Conservation (phyloP, 345 rosid species). For the Raphanus raphanistrum region DNA sequence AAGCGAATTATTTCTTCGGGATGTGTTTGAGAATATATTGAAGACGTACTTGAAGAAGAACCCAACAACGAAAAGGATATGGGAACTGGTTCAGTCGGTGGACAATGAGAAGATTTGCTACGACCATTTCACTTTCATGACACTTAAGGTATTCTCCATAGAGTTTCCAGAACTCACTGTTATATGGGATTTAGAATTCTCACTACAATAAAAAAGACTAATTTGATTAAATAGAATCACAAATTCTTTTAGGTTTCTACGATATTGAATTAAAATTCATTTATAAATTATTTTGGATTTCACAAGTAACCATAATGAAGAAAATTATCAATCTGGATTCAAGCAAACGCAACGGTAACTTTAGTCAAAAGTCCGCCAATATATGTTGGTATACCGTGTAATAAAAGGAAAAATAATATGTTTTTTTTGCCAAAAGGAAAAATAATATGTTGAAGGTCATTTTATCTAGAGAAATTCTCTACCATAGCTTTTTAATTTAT, state of each 20-base stretch:
- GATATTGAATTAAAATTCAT: not conserved
- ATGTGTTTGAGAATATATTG: constrained; percentile 59
- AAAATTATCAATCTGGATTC: not conserved
- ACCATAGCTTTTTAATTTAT: no score
- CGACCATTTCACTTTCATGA: constrained; percentile 82
- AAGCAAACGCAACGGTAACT: not conserved
- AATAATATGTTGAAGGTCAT: no score
- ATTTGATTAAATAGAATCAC: not conserved
- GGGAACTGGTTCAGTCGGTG: constrained; percentile 59
- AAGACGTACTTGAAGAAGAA: constrained; percentile 62
- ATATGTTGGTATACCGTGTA: not conserved
- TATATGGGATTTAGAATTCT: not conserved
- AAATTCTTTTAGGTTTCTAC: not conserved
- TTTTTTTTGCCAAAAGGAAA: no score
- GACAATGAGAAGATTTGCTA: constrained; percentile 59
- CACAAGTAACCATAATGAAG: not conserved
- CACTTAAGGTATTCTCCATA: constrained; percentile 61
- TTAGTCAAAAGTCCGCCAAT: not conserved
- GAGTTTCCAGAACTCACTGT: not conserved
- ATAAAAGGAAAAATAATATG: not conserved
- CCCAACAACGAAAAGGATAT: constrained; percentile 66
- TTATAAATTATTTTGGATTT: not conserved
- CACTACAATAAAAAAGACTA: not conserved
- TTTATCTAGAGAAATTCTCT: no score
- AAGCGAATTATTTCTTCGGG: constrained; percentile 60